Evolutionary conservation across 305 asterid genomes (phyloP), one percentile per base, ranked within the genome.

Genomic region (Plantago coronopus): DNA sequence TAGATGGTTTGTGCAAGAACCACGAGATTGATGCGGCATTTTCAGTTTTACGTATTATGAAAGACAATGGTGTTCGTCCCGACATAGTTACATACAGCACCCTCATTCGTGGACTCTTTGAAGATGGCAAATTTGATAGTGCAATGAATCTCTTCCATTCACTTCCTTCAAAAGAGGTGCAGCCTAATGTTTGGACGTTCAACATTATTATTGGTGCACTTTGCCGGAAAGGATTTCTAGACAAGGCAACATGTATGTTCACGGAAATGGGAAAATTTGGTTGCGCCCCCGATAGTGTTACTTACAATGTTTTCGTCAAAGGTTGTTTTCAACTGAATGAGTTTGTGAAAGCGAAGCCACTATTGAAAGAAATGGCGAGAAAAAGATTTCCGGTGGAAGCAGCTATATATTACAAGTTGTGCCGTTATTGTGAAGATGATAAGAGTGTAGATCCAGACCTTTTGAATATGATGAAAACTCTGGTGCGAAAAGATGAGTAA

Each of bases 81-180:
- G 21, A 11, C 55, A 19, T 49, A 20, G 1, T 49, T 20, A 49
- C 55, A 20, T 49, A 10, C 25, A 49, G 11, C 25, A 25, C n/a
- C 29, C 55, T 49, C 55, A 49, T 49, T 47, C 53, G 8, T n/a
- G 53, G 53, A n/a, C 53, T 47, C 3, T 47, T 19, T 17, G 53
- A 47, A 21, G 23, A 10, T 47, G 34, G 7, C 3, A 27, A 27
- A 27, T 27, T 1, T 27, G 55, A 49, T 49, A 11, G 2, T 20
- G 55, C 55, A 19, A 20, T 49, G 31, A 2, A 18, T 48, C 54
- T 48, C 15, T 48, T 48, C 21, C 20, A 46, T 46, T 46, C 50
- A 19, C 50, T 48, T 15, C 54, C 54, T 48, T n/a, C 54, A 21
- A 48, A 17, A 12, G 54, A 25, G 7, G 13, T 48, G 54, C 54